Conservation (phyloP, 495 filamentous ascomycete genomes). For the Penicillium waksmanii region DNA sequence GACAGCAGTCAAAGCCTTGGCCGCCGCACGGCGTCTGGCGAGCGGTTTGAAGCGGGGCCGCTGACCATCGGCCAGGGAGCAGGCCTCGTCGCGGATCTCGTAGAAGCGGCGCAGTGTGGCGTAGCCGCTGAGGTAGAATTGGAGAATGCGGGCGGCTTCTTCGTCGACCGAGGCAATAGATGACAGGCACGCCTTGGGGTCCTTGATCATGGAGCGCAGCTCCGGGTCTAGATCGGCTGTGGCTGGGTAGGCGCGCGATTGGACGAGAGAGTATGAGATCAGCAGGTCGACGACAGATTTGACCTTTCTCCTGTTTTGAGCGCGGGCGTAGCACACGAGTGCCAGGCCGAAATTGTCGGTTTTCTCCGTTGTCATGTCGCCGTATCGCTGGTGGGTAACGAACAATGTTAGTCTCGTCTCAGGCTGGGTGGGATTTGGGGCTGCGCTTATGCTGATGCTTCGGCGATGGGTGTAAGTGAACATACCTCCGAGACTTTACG, state of each 20-base stretch:
- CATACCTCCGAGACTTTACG: conserved; percentile 76
- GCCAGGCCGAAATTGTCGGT: conserved; percentile 78
- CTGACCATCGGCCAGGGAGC: conserved; percentile 42
- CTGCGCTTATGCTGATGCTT: too few species aligned
- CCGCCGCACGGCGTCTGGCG: conserved; percentile 66
- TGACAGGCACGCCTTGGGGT: conserved; percentile 67
- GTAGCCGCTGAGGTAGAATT: conserved; percentile 85
- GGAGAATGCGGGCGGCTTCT: conserved; percentile 78
- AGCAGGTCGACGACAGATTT: conserved; percentile 82
- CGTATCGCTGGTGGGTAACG: conserved; percentile 63
- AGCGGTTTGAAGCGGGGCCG: conserved; percentile 48
- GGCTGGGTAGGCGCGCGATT: conserved; percentile 78
- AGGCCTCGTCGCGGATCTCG: conserved; percentile 73
- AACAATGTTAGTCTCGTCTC: conserved; percentile 9
- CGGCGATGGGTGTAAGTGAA: conserved; percentile 10
- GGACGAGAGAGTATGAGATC: conserved; percentile 80
- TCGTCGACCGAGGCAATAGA: conserved; percentile 66
- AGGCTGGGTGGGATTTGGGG: background rate
- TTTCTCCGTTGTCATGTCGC: conserved; percentile 65
- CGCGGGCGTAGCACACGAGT: conserved; percentile 83
- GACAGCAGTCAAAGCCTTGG: conserved; percentile 71
- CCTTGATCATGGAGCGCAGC: conserved; percentile 65
- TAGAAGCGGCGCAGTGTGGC: conserved; percentile 87
- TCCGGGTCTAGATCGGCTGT: conserved; percentile 66
- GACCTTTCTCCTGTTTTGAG: conserved; percentile 72